phyloP scores from a whole-genome alignment of 805 yeast species.

The Metschnikowia sp. region DNA sequence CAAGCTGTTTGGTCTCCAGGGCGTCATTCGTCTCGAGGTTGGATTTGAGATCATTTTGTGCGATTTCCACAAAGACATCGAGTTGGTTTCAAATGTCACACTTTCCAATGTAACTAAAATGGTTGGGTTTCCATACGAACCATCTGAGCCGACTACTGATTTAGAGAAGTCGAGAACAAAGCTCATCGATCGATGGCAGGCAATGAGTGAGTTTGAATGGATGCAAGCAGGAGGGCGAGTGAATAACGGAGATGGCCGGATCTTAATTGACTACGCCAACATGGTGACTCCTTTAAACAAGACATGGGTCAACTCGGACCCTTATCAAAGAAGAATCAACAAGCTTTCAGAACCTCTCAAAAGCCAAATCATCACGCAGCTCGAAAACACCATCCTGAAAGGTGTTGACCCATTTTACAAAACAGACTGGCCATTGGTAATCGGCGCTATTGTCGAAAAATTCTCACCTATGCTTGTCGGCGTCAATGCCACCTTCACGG shows the following conservation, averaged over 20 bases:
- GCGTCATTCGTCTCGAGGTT: constrained; percentile 53
- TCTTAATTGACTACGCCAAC: constrained; percentile 50
- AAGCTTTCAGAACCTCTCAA: constrained; percentile 33
- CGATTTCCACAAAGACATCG: constrained; percentile 50
- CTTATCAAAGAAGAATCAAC: constrained; percentile 42
- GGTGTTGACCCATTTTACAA: constrained; percentile 32
- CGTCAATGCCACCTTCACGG: constrained; percentile 37
- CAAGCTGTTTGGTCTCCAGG: constrained; percentile 51
- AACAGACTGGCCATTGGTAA: constrained; percentile 55
- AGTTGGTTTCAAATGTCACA: constrained; percentile 45
- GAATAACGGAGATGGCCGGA: constrained; percentile 47
- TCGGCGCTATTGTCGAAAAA: constrained; percentile 47
- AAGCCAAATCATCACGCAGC: constrained; percentile 29
- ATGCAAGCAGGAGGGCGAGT: constrained; percentile 44
- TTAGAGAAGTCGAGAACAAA: constrained; percentile 6
- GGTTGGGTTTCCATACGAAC: constrained; percentile 35
- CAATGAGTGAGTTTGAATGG: constrained; percentile 43
- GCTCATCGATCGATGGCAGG: constrained; percentile 24
- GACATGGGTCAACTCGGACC: constrained; percentile 47
- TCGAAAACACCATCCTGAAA: constrained; percentile 21
- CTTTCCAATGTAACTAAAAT: constrained; percentile 34
- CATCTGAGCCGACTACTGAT: neutral
- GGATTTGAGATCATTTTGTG: constrained; percentile 63
- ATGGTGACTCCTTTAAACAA: constrained; percentile 52
- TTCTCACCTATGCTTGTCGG: constrained; percentile 48